Conservation (phyloP, 129 eudicot species). For the Flaveria linearis region DNA sequence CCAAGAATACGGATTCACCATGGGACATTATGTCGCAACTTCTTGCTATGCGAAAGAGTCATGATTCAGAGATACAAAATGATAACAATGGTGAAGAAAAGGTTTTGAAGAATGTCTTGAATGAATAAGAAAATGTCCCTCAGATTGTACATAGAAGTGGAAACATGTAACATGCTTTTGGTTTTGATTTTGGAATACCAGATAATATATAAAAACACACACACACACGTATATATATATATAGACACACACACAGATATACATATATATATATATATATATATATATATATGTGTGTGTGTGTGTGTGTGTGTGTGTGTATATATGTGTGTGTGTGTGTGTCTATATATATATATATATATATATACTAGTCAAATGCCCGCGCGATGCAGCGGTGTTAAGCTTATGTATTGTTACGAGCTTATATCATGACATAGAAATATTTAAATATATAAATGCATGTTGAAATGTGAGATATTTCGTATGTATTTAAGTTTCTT, state of each 20-base stretch:
- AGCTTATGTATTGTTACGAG: too few species aligned
- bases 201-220: neutral
- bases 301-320: too few species aligned
- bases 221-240: neutral
- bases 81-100: neutral
- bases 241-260: neutral
- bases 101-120: neutral
- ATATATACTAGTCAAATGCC: too few species aligned
- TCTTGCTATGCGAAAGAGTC: neutral
- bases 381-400: too few species aligned
- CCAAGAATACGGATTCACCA: constrained; percentile 53
- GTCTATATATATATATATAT: too few species aligned
- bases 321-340: too few species aligned
- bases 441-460: too few species aligned
- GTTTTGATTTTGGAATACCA: neutral
- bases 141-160: constrained; percentile 5
- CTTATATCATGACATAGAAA: too few species aligned
- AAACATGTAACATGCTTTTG: neutral
- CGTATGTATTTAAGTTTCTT: too few species aligned
- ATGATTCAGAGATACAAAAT: neutral
- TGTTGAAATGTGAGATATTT: too few species aligned
- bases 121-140: constrained; percentile 2
- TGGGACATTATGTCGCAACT: constrained; percentile 47
- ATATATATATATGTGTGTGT: too few species aligned
- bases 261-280: too few species aligned